phyloP scores from a whole-genome alignment of 805 yeast genomes.

The Jamesozyma lodderae region DNA sequence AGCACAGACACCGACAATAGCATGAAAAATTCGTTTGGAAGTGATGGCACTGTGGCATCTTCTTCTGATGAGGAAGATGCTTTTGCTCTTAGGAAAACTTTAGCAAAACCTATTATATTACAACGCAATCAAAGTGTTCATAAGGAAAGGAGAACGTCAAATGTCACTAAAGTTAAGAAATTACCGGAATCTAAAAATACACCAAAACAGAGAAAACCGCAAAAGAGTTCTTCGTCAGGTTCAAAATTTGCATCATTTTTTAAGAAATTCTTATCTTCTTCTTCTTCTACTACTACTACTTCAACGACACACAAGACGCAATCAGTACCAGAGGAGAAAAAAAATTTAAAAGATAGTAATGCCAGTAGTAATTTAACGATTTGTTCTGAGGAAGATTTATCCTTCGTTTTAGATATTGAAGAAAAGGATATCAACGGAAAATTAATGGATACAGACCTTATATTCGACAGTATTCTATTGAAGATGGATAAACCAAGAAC shows the following conservation, averaged over 20 bases:
- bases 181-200: no score
- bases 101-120: no score
- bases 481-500: conserved; percentile 11
- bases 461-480: conserved; percentile 24
- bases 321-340: neutral
- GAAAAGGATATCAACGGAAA: conserved; percentile 11
- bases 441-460: conserved; percentile 24
- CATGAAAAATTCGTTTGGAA: neutral
- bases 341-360: neutral
- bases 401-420: conserved; percentile 1
- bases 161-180: no score
- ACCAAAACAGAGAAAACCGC: neutral
- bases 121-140: no score
- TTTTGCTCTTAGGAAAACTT: no score
- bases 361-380: no score
- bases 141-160: no score
- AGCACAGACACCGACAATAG: conserved; percentile 3
- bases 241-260: conserved; percentile 2
- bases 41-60: no score
- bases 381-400: neutral
- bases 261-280: conserved; percentile 2
- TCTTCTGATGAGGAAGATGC: no score
- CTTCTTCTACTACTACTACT: neutral
- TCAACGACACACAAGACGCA: neutral
- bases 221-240: neutral